Conservation (phyloP, 352 stramenopile species). For the Globisporangium nagaii region DNA sequence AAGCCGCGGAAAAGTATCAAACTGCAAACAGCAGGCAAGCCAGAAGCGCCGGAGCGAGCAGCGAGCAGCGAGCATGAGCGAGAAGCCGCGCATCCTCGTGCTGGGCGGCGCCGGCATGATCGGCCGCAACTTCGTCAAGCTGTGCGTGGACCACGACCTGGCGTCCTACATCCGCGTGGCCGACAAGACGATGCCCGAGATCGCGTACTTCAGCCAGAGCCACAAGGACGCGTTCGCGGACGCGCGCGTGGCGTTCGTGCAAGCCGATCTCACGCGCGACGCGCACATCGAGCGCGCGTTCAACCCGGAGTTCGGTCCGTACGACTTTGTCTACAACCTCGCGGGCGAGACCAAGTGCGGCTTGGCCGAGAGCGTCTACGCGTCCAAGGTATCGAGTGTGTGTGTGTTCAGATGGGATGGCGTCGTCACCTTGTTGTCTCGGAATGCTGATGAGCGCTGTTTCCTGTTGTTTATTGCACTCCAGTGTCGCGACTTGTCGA, state of each 20-base stretch:
- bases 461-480: background rate
- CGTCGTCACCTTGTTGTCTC: no score
- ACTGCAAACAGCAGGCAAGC: background rate
- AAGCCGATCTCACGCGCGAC: constrained; percentile 78
- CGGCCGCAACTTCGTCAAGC: constrained; percentile 84
- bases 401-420: background rate
- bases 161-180: constrained; percentile 65
- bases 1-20: background rate
- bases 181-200: constrained; percentile 86
- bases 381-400: constrained; percentile 49
- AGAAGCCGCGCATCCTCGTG: constrained; percentile 75
- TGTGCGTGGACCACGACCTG: constrained; percentile 65
- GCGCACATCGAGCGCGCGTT: constrained; percentile 77
- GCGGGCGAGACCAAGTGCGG: constrained; percentile 82
- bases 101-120: constrained; percentile 84
- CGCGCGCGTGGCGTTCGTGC: constrained; percentile 67
- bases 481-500: constrained; percentile 71
- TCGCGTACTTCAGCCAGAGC: constrained; percentile 74
- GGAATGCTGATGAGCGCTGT: background rate
- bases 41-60: background rate
- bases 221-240: constrained; percentile 73
- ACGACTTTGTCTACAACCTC: constrained; percentile 84
- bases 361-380: constrained; percentile 66
- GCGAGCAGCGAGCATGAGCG: constrained; percentile 4
- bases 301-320: constrained; percentile 57